Evolutionary conservation across 2,329 filamentous ascomycete genomes (phyloP), one percentile per base, ranked within the genome.

Genomic region (Ceratocystis destructans): DNA sequence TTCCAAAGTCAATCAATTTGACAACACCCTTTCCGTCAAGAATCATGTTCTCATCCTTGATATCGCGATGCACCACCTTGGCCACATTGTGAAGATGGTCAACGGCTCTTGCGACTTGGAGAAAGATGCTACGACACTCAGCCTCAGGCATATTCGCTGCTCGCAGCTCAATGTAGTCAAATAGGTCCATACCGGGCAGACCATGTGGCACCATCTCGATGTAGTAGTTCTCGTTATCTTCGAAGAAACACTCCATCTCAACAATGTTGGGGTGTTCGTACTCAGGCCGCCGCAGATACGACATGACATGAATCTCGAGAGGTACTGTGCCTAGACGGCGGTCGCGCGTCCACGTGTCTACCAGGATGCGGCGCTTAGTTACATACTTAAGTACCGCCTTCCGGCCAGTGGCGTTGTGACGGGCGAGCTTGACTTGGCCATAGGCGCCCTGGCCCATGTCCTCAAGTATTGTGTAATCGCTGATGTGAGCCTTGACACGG

Each of bases 401-500:
- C 74, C 87, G 88, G 64, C 83, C 84, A 64, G 82, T 84, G 71
- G 86, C 85, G 77, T 92, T 95, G 77, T 94, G 88, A 37, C 92
- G 85, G 64, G 89, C 93, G 61, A 99, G 82, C 75, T 99, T 99
- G 67, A 99, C 94, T 76, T 99, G 93, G 1, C 94, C 94, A 73
- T 99, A 99, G 1, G 94, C 94, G 50, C 94, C 94, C 76, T 96
- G 91, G 3, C 94, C 94, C 93, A 99, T 97, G 68, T 99, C 94
- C 76, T 99, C 94, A 12, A 99, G 79, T 68, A 99, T 93, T 53
- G 87, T 82, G 74, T 96, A 99, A 73, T 96, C 91, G 64, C 87
- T 81, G 70, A 99, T 97, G 0, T 84, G 86, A 76, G 66, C 64
- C 48, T 68, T 68, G 33, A 61, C 66, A 25, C 66, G 33, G n/a